Base-by-base conservation (phyloP, 2,329 filamentous ascomycete species). In the Alternaria conjuncta region DNA sequence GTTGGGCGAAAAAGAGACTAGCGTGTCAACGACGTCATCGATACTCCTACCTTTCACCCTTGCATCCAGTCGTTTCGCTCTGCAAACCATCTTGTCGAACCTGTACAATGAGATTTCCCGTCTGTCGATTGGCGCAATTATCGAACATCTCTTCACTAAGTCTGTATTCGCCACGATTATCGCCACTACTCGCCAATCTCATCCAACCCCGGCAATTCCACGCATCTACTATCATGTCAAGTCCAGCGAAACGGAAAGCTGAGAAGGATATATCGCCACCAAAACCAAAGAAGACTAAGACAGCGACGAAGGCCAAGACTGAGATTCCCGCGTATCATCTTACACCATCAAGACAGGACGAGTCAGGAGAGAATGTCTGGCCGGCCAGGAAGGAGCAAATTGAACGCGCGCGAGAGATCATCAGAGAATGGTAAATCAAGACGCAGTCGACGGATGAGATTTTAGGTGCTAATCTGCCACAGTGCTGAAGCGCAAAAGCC, bases 341-440 rank as follows among this genome's bases (percentile, higher is more conserved):
- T 4, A 65, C 75, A 2, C 68, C 68, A 11, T 71, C 75, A 23
- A 69, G 72, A 65, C 65, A 67, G 21, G 72, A 76, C 54, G 67
- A 70, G 3, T 57, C 63, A 23, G 87, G 87, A 2, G 79, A 81
- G 10, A 78, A 83, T 1, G 81, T 89, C 51, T 91, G 89, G 89
- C 89, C 89, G 3, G 89, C 89, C 1, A 85, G 88, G 2, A 77
- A 75, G 55, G 75, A 77, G 11, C 86, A 89, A 57, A 86, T 91
- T 36, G 78, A 86, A 10, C 76, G 78, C 8, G 89, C 89, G 3
- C 82, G 86, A 55, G 70, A 77, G 2, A 87, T 90, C 54, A 87
- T 91, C 55, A 78, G 74, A 49, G 83, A 88, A 75, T 90, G 88
- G 88, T 87, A 78, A 55, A 20, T 23, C 0, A 21, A n/a, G 8